Conservation (phyloP, 2,329 filamentous ascomycete species). For the Aspergillus sp. region DNA sequence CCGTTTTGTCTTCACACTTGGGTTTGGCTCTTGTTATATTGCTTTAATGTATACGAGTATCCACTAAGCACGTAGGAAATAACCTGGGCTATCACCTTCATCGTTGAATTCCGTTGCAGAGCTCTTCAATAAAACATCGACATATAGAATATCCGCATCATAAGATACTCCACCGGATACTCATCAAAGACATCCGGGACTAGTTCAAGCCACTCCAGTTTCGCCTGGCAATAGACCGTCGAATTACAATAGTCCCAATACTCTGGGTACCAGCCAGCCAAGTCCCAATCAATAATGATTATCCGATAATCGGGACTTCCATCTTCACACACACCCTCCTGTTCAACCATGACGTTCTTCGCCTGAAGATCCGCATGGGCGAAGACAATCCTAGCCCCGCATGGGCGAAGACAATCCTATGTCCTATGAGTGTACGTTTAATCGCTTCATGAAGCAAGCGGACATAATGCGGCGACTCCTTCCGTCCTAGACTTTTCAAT, state of each 20-base stretch:
- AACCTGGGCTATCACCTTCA: too few relatives aligned
- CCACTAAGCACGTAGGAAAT: too few relatives aligned
- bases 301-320: conserved; percentile 9
- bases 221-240: conserved; percentile 16
- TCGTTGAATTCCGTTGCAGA: too few relatives aligned
- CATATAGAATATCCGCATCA: conserved; percentile 10
- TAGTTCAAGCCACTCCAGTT: conserved; percentile 19
- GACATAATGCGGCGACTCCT: conserved; percentile 18
- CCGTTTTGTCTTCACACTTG: too few relatives aligned
- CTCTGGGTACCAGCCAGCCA: conserved; percentile 21
- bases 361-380: conserved; percentile 20
- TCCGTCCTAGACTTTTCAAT: conserved; percentile 11
- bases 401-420: conserved; percentile 19
- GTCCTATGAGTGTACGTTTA: conserved; percentile 18
- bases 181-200: conserved; percentile 17
- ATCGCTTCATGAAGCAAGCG: conserved; percentile 16
- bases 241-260: conserved; percentile 24
- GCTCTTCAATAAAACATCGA: conserved; percentile 12
- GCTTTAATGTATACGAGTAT: too few relatives aligned
- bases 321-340: conserved; percentile 6
- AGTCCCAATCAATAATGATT: conserved; percentile 19
- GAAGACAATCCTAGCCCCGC: conserved; percentile 18
- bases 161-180: conserved; percentile 18
- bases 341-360: conserved; percentile 22
- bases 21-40: too few relatives aligned